These are phyloP conservation scores for Excoecaria agallocha DNA, from an alignment of 345 rosid genomes.

Conservation along the genomic window DNA sequence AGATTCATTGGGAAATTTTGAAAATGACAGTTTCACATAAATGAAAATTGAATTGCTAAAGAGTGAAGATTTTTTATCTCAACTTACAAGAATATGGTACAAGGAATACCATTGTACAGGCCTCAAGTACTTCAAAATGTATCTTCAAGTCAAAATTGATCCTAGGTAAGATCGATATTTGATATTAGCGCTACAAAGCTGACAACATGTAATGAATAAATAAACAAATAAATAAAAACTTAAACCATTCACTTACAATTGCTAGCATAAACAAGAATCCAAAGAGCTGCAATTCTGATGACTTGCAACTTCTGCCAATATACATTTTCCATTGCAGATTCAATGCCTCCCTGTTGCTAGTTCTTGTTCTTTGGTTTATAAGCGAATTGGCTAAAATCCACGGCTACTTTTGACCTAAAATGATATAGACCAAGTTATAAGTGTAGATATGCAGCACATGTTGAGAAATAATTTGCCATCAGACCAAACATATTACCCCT, in stretches of 20 bases:
- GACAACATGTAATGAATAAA: not conserved
- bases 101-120: not conserved
- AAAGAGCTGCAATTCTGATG: constrained; percentile 9
- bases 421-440: constrained; percentile 8
- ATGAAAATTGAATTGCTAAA: constrained; percentile 10
- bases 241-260: constrained; percentile 4
- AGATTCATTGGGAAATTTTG: not conserved
- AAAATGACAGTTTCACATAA: not conserved
- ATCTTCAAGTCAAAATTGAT: not conserved
- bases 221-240: not conserved
- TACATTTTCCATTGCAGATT: constrained; percentile 21
- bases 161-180: constrained; percentile 7
- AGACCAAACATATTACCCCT: constrained; percentile 39
- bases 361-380: constrained; percentile 43
- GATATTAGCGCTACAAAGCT: not conserved
- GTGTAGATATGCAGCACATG: not conserved
- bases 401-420: constrained; percentile 45
- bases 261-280: not conserved
- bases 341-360: constrained; percentile 35
- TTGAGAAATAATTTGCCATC: not conserved
- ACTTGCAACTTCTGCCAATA: constrained; percentile 1
- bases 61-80: not conserved
- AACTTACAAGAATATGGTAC: constrained; percentile 10
- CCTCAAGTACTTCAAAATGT: constrained; percentile 1
- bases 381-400: constrained; percentile 62